A percentile compares a stretch with the other conserved stretches of the same genome.
These are phyloP conservation scores for Ramularia endophylla DNA, from an alignment of 2,329 filamentous ascomycete species.

Conservation along the genomic window DNA sequence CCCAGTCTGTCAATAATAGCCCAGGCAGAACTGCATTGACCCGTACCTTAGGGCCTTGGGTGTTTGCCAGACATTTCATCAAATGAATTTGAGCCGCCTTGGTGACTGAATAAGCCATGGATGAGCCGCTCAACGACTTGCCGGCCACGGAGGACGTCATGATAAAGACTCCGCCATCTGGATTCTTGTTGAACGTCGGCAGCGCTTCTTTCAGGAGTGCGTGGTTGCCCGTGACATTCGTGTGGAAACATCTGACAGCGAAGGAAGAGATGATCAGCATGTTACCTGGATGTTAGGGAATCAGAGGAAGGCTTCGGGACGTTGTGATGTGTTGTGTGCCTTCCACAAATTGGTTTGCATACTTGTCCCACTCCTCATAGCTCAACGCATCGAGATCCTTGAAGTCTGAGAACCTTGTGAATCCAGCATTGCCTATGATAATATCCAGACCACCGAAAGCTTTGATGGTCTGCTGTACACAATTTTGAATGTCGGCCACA, in stretches of 20 bases:
- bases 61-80: constrained; percentile 58
- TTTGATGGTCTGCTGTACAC: constrained; percentile 55
- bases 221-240: constrained; percentile 50
- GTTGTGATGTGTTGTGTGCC: too few relatives aligned
- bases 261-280: too few relatives aligned
- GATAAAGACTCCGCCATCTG: constrained; percentile 58
- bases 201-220: constrained; percentile 36
- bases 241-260: constrained; percentile 15
- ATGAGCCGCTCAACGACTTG: constrained; percentile 47
- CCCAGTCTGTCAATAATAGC: constrained; percentile 64
- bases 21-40: constrained; percentile 61
- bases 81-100: constrained; percentile 68
- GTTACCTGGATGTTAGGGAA: too few relatives aligned
- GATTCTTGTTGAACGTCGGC: constrained; percentile 55
- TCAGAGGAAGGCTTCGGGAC: too few relatives aligned
- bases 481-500: constrained; percentile 51
- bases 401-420: constrained; percentile 56
- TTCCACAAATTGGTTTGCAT: too few relatives aligned
- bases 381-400: constrained; percentile 52
- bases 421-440: constrained; percentile 69
- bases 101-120: constrained; percentile 68
- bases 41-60: constrained; percentile 56
- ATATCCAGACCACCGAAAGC: constrained; percentile 68
- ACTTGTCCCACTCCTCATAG: constrained; percentile 61
- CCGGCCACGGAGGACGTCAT: constrained; percentile 58